A percentile compares a stretch with the other conserved stretches of the same genome.
Evolutionary conservation across 352 stramenopile genomes (phyloP).

Genomic region (Achlya hypogyna): DNA sequence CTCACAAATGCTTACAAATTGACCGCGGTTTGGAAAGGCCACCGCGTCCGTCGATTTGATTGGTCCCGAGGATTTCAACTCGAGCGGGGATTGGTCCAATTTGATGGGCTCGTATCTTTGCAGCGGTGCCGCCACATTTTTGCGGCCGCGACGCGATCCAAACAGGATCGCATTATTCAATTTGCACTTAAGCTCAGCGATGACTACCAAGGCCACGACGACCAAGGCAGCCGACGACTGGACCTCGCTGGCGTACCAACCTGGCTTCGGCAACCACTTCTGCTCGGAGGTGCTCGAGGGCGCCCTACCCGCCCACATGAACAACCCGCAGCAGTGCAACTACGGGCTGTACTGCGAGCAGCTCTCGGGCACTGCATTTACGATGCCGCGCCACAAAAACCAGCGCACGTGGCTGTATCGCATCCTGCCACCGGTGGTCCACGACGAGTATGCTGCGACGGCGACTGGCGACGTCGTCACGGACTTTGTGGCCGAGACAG

Average conservation of each 20-base stretch:
- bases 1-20: conserved; percentile 14
- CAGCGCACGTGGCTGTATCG: conserved; percentile 91
- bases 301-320: conserved; percentile 88
- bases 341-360: conserved; percentile 92
- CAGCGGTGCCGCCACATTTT: not conserved
- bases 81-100: not conserved
- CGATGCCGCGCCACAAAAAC: conserved; percentile 80
- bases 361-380: conserved; percentile 95
- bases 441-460: conserved; percentile 53
- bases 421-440: conserved; percentile 76
- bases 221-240: conserved; percentile 23
- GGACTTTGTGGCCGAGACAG: conserved; percentile 54
- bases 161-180: not conserved
- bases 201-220: not conserved
- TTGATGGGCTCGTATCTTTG: not conserved
- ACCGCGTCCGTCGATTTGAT: not conserved
- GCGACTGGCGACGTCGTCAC: conserved; percentile 38
- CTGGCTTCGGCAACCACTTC: conserved; percentile 90
- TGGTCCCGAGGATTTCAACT: not conserved
- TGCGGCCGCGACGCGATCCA: not conserved
- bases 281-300: conserved; percentile 84
- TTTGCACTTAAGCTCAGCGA: not conserved
- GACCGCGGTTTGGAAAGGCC: not conserved
- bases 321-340: conserved; percentile 89
- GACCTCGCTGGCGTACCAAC: conserved; percentile 72